Percentiles rank a stretch among this genome's conserved stretches.
These are phyloP conservation scores for Plenodomus biglobosus DNA, from an alignment of 2,329 filamentous ascomycete genomes.

Conservation along the genomic window DNA sequence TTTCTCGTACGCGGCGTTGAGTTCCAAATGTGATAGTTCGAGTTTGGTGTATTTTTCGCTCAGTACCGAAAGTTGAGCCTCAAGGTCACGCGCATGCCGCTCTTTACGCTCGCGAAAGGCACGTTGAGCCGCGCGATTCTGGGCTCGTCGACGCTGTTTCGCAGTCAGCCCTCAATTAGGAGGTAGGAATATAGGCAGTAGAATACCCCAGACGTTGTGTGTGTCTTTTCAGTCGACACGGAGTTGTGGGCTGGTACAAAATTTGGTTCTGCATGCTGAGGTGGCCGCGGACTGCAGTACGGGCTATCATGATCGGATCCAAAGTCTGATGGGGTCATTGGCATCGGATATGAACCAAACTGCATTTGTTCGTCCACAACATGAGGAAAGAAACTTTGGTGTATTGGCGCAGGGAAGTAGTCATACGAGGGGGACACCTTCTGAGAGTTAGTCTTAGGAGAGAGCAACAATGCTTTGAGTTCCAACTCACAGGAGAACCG, in stretches of 20 bases:
- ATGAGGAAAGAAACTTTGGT: conserved; percentile 38
- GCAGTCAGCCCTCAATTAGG: conserved; percentile 3
- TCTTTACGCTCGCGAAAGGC: conserved; percentile 65
- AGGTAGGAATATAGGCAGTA: too few species aligned
- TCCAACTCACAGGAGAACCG: conserved; percentile 41
- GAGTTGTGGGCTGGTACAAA: conserved; percentile 21
- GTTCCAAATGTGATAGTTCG: conserved; percentile 54
- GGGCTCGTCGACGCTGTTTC: conserved; percentile 57
- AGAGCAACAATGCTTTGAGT: neutral
- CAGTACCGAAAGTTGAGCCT: conserved; percentile 57
- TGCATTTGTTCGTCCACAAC: conserved; percentile 37
- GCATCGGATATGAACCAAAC: conserved; percentile 39
- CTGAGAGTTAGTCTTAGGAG: too few species aligned
- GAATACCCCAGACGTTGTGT: conserved; percentile 44
- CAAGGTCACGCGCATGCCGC: conserved; percentile 65
- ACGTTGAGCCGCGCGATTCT: conserved; percentile 63
- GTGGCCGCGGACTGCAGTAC: conserved; percentile 42
- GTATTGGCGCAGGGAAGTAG: conserved; percentile 36
- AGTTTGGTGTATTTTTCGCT: conserved; percentile 60
- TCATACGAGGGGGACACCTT: conserved; percentile 44
- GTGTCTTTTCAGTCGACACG: conserved; percentile 33
- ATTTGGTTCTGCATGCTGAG: conserved; percentile 28
- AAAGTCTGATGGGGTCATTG: conserved; percentile 45
- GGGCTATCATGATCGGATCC: conserved; percentile 45
- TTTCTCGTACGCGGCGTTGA: conserved; percentile 45